Conservation (phyloP, 1,284 basidiomycete genomes). For the Ustilago xerochloae region DNA sequence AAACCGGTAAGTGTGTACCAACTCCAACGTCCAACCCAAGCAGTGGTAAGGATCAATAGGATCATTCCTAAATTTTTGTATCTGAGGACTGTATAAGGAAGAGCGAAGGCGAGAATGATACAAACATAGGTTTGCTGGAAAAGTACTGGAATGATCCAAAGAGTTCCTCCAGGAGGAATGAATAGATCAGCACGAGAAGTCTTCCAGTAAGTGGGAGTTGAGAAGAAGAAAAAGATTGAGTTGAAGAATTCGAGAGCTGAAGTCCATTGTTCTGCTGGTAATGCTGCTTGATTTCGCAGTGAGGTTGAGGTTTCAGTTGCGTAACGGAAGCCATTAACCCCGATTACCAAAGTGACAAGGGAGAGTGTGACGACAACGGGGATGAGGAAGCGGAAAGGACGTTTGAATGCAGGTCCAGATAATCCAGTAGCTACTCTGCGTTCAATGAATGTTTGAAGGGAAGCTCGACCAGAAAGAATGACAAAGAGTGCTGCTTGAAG, state of each 20-base stretch:
- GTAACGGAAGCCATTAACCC: conserved; percentile 45
- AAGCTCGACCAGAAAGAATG: conserved; percentile 46
- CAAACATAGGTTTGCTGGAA: conserved; percentile 59
- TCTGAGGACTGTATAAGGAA: conserved; percentile 48
- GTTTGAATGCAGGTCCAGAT: conserved; percentile 52
- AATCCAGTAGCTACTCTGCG: conserved; percentile 36
- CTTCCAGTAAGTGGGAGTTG: conserved; percentile 27
- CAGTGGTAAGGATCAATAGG: conserved; percentile 45
- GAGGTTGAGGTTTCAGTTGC: conserved; percentile 17
- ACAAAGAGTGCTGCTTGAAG: conserved; percentile 53
- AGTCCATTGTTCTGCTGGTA: conserved; percentile 34
- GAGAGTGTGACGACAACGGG: conserved; percentile 51
- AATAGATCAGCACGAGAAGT: conserved; percentile 37
- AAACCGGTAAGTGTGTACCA: conserved; percentile 61
- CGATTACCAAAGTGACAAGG: conserved; percentile 39
- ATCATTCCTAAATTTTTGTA: conserved; percentile 52
- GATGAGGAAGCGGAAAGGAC: conserved; percentile 51
- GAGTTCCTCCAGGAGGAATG: conserved; percentile 41
- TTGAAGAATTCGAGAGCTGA: conserved; percentile 54
- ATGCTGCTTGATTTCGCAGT: conserved; percentile 41
- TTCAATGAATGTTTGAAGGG: conserved; percentile 55
- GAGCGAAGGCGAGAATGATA: conserved; percentile 45
- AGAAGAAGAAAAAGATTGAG: conserved; percentile 49
- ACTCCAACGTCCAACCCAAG: conserved; percentile 54
- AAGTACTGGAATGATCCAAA: conserved; percentile 54